These are phyloP conservation scores for Voacanga thouarsii DNA, from an alignment of 257 asterid species.

Conservation along the genomic window DNA sequence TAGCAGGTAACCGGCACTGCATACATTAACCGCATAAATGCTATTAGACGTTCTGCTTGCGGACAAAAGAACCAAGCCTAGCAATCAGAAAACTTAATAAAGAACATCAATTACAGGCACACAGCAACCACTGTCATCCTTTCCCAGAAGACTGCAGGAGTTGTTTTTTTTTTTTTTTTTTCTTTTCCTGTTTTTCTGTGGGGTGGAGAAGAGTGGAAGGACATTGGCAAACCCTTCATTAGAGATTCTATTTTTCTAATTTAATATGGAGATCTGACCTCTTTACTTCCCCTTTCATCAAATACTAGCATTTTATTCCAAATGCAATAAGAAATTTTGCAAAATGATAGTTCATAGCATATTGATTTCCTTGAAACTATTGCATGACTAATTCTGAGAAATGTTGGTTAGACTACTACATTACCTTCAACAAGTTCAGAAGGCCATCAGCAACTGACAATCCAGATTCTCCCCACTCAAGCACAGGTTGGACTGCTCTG, in stretches of 20 bases:
- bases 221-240: background rate
- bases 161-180: too few species aligned
- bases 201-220: background rate
- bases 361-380: background rate
- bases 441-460: conserved; percentile 88
- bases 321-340: background rate
- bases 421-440: conserved; percentile 81
- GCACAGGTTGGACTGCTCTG: conserved; percentile 84
- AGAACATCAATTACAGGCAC: background rate
- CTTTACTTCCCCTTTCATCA: background rate
- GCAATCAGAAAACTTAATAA: background rate
- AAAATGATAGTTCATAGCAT: background rate
- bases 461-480: conserved; percentile 96
- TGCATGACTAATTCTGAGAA: too few species aligned
- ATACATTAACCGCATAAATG: conserved; percentile 13
- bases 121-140: background rate
- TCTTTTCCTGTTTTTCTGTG: too few species aligned
- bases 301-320: background rate
- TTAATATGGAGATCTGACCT: background rate
- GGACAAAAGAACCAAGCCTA: background rate
- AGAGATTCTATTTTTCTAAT: background rate
- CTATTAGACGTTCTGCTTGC: conserved; percentile 10
- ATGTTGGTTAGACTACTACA: background rate
- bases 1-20: conserved; percentile 95
- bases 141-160: background rate